Evolutionary conservation across 345 rosid species (phyloP).

Genomic region (Salix koriyanagi): DNA sequence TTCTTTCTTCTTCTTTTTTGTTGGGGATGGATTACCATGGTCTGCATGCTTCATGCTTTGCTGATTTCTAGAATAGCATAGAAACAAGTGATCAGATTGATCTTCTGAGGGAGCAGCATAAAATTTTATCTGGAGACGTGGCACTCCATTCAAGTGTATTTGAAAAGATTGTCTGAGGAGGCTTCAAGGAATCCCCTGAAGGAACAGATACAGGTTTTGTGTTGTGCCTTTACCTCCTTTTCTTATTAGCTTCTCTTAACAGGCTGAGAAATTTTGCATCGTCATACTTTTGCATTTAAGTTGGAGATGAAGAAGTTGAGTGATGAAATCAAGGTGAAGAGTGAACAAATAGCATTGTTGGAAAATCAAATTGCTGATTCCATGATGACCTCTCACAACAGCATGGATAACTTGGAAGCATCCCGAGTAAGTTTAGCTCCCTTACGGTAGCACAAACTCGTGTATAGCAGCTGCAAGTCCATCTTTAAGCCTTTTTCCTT

Average conservation of each 20-base stretch:
- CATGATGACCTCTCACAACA: constrained; percentile 46
- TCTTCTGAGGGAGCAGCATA: constrained; percentile 87
- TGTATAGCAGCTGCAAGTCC: constrained; percentile 9
- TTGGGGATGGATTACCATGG: background rate
- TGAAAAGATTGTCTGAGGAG: constrained; percentile 76
- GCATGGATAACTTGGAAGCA: constrained; percentile 57
- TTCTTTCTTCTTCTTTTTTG: background rate
- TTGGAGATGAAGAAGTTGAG: constrained; percentile 61
- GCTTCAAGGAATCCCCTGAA: constrained; percentile 65
- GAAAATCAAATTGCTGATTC: constrained; percentile 79
- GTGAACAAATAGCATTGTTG: constrained; percentile 65
- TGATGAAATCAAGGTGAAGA: constrained; percentile 73
- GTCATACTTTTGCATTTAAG: constrained; percentile 38
- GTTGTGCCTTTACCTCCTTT: constrained; percentile 6
- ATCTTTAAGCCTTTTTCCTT: constrained; percentile 18
- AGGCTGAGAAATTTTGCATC: constrained; percentile 19
- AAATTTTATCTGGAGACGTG: constrained; percentile 81
- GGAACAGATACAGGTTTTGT: constrained; percentile 58
- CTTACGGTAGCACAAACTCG: constrained; percentile 2
- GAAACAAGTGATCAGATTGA: constrained; percentile 77
- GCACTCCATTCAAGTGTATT: constrained; percentile 79
- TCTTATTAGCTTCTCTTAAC: constrained; percentile 11
- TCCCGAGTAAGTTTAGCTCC: constrained; percentile 53
- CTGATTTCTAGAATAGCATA: constrained; percentile 60
- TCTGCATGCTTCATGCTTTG: background rate